A percentile compares a stretch with the other conserved stretches of the same genome.
Evolutionary conservation across 768 basidiomycete species (phyloP).

Genomic region (Sarcomyxa edulis): DNA sequence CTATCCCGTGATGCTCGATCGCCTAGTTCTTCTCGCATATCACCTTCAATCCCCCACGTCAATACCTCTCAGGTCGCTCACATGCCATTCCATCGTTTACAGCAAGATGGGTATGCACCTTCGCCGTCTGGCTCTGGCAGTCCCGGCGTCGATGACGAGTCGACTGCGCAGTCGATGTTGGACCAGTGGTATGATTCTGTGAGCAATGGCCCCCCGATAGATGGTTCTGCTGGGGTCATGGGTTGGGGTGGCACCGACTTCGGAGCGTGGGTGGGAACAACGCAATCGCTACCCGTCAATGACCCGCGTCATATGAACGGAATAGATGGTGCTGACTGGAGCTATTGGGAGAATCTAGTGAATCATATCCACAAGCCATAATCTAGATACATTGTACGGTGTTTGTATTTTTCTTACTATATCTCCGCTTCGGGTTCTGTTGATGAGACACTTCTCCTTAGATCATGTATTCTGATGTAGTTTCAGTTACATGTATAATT

Average conservation of each 20-base stretch:
- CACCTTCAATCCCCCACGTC: slow-evolving; percentile 23
- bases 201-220: slow-evolving; percentile 52
- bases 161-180: slow-evolving; percentile 68
- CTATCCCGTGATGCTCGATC: slow-evolving; percentile 19
- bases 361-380: slow-evolving; percentile 43
- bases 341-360: slow-evolving; percentile 79
- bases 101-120: slow-evolving; percentile 46
- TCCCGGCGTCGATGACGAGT: slow-evolving; percentile 70
- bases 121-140: slow-evolving; percentile 68
- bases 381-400: too few relatives aligned
- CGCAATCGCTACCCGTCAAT: slow-evolving; percentile 31
- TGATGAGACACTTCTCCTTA: neutral
- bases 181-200: slow-evolving; percentile 87
- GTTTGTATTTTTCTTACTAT: neutral
- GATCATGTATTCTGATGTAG: too few relatives aligned
- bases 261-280: slow-evolving; percentile 50
- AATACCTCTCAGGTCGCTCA: slow-evolving; percentile 38
- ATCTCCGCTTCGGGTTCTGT: too few relatives aligned
- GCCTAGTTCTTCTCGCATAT: slow-evolving; percentile 11
- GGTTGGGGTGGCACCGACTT: slow-evolving; percentile 49
- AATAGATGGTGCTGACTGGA: slow-evolving; percentile 66
- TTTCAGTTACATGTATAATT: too few relatives aligned
- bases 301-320: slow-evolving; percentile 43
- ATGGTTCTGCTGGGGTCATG: slow-evolving; percentile 40
- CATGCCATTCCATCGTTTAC: slow-evolving; percentile 59